A percentile compares a stretch with the other conserved stretches of the same genome.
Conservation (phyloP, 345 rosid species). For the Eutrema heterophyllum region DNA sequence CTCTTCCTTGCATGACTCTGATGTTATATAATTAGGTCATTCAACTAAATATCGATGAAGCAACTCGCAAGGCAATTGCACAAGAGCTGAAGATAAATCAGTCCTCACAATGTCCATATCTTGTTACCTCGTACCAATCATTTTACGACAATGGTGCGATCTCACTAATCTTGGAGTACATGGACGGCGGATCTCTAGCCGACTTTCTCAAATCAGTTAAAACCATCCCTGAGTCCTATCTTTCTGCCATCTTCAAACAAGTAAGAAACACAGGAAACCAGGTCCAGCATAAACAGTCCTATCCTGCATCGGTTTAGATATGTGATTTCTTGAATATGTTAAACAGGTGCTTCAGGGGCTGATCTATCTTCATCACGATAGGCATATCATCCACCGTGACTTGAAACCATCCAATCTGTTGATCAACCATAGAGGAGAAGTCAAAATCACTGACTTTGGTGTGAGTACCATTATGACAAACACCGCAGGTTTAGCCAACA, state of each 20-base stretch:
- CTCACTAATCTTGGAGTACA: conserved; percentile 84
- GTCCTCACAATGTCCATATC: conserved; percentile 68
- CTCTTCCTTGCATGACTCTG: conserved; percentile 8
- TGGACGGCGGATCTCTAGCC: conserved; percentile 90
- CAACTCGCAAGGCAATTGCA: conserved; percentile 57
- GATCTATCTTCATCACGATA: conserved; percentile 75
- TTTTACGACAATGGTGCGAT: conserved; percentile 73
- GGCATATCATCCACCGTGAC: conserved; percentile 84
- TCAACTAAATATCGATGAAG: conserved; percentile 73
- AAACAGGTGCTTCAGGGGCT: conserved; percentile 72
- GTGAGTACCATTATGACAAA: conserved; percentile 76
- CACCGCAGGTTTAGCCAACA: conserved; percentile 76
- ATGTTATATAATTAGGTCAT: conserved; percentile 43
- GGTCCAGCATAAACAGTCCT: not conserved
- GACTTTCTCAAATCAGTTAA: conserved; percentile 68
- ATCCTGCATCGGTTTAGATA: not conserved
- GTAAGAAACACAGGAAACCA: conserved; percentile 32
- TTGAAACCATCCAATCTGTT: conserved; percentile 83
- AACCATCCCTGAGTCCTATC: conserved; percentile 64
- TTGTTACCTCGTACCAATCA: conserved; percentile 80
- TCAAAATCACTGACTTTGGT: conserved; percentile 90
- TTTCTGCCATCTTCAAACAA: conserved; percentile 80
- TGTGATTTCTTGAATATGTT: not conserved
- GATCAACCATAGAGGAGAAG: conserved; percentile 84
- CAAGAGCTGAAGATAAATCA: conserved; percentile 82